Evolutionary conservation across 1,139 yeast species (phyloP).

Genomic region (Geotrichum reessii): DNA sequence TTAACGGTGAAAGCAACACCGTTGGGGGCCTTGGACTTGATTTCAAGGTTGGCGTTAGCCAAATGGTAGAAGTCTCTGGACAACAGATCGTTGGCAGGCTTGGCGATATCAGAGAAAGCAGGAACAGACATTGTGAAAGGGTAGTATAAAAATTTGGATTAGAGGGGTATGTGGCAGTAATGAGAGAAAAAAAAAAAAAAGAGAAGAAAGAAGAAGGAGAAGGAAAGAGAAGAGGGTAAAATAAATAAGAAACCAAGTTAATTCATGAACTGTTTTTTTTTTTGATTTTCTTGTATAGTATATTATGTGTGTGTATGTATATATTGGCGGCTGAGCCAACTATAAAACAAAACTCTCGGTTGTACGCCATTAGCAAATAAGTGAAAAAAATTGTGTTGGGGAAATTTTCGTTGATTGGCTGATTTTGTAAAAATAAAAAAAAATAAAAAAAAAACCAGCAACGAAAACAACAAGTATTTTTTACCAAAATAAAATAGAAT

Average conservation of each 20-base stretch:
- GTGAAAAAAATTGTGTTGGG: background rate
- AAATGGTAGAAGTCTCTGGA: constrained; percentile 90
- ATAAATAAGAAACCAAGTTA: background rate
- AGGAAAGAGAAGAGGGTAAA: background rate
- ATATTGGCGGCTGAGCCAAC: background rate
- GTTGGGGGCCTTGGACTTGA: constrained; percentile 91
- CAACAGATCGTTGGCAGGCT: constrained; percentile 83
- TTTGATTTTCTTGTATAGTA: too few species aligned
- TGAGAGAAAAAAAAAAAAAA: background rate
- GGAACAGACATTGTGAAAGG: constrained; percentile 34
- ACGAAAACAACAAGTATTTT: too few species aligned
- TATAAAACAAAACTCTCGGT: background rate
- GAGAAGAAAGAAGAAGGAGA: background rate
- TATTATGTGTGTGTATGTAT: too few species aligned
- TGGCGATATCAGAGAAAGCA: constrained; percentile 67
- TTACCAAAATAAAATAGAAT: background rate
- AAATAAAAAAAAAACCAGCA: background rate
- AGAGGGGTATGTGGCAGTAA: background rate
- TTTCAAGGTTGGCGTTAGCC: constrained; percentile 80
- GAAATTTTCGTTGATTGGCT: background rate
- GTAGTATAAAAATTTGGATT: background rate
- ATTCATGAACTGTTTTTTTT: background rate
- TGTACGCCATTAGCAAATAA: background rate
- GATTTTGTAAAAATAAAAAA: background rate
- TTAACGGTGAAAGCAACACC: constrained; percentile 93